Evolutionary conservation across 2,329 filamentous ascomycete species (phyloP), one percentile per base, ranked within the genome.

Genomic region (Grosmannia huntii): DNA sequence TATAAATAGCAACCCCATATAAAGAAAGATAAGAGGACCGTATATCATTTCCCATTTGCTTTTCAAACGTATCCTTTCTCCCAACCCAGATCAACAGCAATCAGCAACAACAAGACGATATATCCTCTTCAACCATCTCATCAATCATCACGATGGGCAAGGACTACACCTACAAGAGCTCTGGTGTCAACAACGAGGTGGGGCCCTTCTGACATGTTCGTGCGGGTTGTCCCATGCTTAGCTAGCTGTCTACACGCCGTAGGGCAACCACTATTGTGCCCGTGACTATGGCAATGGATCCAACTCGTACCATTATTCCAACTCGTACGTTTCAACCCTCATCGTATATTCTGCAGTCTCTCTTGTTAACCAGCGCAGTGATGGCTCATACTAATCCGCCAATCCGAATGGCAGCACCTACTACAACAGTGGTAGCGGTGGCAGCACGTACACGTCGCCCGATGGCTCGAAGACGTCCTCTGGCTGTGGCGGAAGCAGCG

Each of bases 341-440:
- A 33, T 9, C 27, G 7, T 41, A 27, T 50, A 1, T 11, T 31
- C 14, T 5, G 5, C 10, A 10, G 25, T 4, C n/a, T 27, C 19
- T 38, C 54, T 33, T 38, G 10, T 41, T 33, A 6, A 33, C 41
- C 5, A 12, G n/a, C 16, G 16, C 27, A 81, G 78, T 25, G 66
- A 87, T 64, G 83, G 84, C 44, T 86, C 83, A 1, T 89, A 89
- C 75, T 87, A 89, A 73, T 89, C 88, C 72, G 80, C 78, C 67
- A 89, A 88, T 71, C 71, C 83, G 52, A 78, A 86, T 62, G 83
- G 83, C 16, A 86, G 80, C 66, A 85, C 80, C 46, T 89, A 89
- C 72, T 72, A 87, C 75, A 85, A 86, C 70, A 69, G 76, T 63
- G 83, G 83, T 51, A 67, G 68, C 12, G 84, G 84, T 6, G 66